Evolutionary conservation across 352 stramenopile genomes (phyloP).

Genomic region (Pythium diclinum): DNA sequence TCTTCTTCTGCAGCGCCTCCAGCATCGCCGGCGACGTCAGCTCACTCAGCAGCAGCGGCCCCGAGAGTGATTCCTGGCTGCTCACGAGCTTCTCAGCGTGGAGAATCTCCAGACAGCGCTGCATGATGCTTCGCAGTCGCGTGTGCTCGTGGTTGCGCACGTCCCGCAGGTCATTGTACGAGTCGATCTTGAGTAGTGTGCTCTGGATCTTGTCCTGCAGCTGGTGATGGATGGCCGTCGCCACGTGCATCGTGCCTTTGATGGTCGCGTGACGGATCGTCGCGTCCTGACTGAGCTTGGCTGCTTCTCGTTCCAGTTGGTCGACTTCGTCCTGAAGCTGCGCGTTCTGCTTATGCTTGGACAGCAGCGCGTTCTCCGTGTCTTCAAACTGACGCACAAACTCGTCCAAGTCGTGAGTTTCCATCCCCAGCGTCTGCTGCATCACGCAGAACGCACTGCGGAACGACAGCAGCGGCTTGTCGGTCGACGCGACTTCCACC

Average conservation of each 20-base stretch:
- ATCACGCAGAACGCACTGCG: constrained; percentile 51
- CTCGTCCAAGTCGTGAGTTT: constrained; percentile 16
- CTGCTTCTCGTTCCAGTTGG: constrained; percentile 36
- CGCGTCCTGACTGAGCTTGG: constrained; percentile 29
- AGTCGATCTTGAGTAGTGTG: constrained; percentile 30
- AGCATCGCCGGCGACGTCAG: constrained; percentile 42
- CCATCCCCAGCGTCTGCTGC: constrained; percentile 38
- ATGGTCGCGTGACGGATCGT: constrained; percentile 33
- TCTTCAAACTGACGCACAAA: constrained; percentile 52
- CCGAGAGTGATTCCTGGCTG: constrained; percentile 15
- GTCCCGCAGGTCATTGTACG: constrained; percentile 54
- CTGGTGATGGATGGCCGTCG: constrained; percentile 32
- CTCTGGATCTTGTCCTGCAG: constrained; percentile 36
- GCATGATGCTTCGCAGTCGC: constrained; percentile 47
- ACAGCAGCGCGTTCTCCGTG: constrained; percentile 60
- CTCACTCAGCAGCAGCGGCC: constrained; percentile 46
- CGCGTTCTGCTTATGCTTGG: constrained; percentile 57
- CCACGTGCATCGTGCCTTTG: constrained; percentile 34
- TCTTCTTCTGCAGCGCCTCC: constrained; percentile 61
- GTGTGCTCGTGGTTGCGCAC: constrained; percentile 47
- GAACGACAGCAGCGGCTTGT: constrained; percentile 24
- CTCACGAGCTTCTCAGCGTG: constrained; percentile 41
- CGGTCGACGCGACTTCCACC: constrained; percentile 6
- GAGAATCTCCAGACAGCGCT: constrained; percentile 61
- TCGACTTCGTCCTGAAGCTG: constrained; percentile 50